A percentile compares a stretch with the other conserved stretches of the same genome.
phyloP scores from a whole-genome alignment of 2,329 filamentous ascomycete genomes.

The Plenodomus biglobosus region DNA sequence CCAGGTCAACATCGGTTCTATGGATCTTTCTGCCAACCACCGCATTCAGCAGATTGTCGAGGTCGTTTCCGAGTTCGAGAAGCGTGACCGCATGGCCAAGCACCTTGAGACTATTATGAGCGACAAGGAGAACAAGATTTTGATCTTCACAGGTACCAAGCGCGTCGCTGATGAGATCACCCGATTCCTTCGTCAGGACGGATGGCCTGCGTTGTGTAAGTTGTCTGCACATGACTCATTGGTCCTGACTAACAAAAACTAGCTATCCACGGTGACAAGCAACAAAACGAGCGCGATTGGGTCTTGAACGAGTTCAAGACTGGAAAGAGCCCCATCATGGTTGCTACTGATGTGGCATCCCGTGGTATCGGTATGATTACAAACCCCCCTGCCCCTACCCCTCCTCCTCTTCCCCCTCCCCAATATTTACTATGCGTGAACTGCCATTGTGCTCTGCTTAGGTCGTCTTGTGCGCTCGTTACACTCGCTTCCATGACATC shows the following conservation, averaged over 20 bases:
- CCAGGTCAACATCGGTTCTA: slow-evolving; percentile 96
- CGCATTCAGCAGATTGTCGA: slow-evolving; percentile 97
- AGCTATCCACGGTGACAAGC: slow-evolving; percentile 99
- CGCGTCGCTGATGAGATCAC: slow-evolving; percentile 98
- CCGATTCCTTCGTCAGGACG: slow-evolving; percentile 93
- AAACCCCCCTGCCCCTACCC: slow-evolving; percentile 53
- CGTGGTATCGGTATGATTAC: slow-evolving; percentile 99
- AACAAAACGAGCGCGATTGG: slow-evolving; percentile 99
- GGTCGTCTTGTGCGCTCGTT: slow-evolving; percentile 75
- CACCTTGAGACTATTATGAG: slow-evolving; percentile 98
- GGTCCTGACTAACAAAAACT: slow-evolving; percentile 42
- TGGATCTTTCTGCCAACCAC: slow-evolving; percentile 95
- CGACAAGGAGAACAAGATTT: slow-evolving; percentile 88
- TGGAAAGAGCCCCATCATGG: slow-evolving; percentile 99
- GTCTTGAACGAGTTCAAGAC: slow-evolving; percentile 99
- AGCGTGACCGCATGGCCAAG: slow-evolving; percentile 96
- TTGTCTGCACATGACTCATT: slow-evolving; percentile 24
- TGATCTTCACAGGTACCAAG: slow-evolving; percentile 86
- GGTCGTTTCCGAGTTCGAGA: slow-evolving; percentile 94
- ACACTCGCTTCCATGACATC: slow-evolving; percentile 81
- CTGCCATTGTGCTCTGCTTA: slow-evolving; percentile 83
- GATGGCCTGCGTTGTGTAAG: slow-evolving; percentile 95
- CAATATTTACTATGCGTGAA: slow-evolving; percentile 58
- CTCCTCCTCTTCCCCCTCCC: slow-evolving; percentile 40
- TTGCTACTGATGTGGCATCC: slow-evolving; percentile 98